A percentile compares a stretch with the other conserved stretches of the same genome.
These are phyloP conservation scores for Paramecium bursaria DNA, from an alignment of 73 alveolate species.

Conservation along the genomic window DNA sequence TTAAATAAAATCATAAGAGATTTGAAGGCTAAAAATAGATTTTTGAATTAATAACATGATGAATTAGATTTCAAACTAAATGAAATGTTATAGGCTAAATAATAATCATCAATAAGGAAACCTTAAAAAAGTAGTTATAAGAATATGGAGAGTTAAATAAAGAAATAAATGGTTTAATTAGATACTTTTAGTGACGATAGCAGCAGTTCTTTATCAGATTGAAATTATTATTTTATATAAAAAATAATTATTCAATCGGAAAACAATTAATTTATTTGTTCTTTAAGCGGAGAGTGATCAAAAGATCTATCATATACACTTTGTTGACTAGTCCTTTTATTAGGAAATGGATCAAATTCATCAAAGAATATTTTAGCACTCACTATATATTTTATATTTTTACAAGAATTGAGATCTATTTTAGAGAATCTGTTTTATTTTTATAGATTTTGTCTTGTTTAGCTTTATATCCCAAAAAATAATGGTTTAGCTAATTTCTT, in stretches of 20 bases:
- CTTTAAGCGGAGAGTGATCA: too few species aligned
- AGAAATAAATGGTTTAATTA: conserved; percentile 2
- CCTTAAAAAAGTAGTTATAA: conserved; percentile 17
- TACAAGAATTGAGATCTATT: conserved; percentile 26
- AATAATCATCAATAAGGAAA: background rate
- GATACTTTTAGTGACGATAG: conserved; percentile 22
- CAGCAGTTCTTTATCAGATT: conserved; percentile 57
- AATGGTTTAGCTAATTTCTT: conserved; percentile 49
- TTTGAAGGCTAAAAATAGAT: conserved; percentile 27
- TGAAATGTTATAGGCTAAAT: conserved; percentile 8
- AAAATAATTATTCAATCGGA: too few species aligned
- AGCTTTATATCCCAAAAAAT: conserved; percentile 60
- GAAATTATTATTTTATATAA: conserved; percentile 12
- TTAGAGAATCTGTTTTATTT: background rate
- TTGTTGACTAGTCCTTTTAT: background rate
- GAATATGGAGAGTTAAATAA: conserved; percentile 5
- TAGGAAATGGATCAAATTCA: conserved; percentile 41
- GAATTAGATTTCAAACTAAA: conserved; percentile 28
- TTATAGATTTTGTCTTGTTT: background rate
- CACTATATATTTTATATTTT: background rate
- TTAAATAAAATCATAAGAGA: conserved; percentile 34
- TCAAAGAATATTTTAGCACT: conserved; percentile 48
- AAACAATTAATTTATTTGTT: too few species aligned
- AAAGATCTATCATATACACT: conserved; percentile 17
- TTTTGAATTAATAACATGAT: conserved; percentile 37